phyloP scores from a whole-genome alignment of 257 asterid species.

The Cynanchum wilfordii region DNA sequence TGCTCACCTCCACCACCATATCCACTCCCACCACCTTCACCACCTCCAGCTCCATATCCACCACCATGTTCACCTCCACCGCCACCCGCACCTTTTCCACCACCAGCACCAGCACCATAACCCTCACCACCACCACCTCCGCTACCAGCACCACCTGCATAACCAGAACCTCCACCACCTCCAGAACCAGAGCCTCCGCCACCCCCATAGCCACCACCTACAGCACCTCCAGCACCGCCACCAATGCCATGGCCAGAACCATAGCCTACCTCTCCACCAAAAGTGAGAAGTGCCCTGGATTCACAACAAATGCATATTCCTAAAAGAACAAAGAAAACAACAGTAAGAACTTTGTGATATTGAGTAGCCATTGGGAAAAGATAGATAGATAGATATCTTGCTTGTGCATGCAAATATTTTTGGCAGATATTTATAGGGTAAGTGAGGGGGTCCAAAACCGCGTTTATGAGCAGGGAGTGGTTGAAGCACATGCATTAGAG shows the following conservation, averaged over 20 bases:
- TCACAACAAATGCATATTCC: neutral
- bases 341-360: neutral
- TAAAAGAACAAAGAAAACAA: slow-evolving; percentile 4
- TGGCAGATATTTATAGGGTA: slow-evolving; percentile 5
- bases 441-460: slow-evolving; percentile 8
- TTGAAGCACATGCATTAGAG: slow-evolving; percentile 7
- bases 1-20: slow-evolving; percentile 20
- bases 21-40: slow-evolving; percentile 38
- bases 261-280: slow-evolving; percentile 18
- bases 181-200: slow-evolving; percentile 17
- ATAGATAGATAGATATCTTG: neutral
- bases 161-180: slow-evolving; percentile 1
- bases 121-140: slow-evolving; percentile 17
- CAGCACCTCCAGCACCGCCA: slow-evolving; percentile 5
- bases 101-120: slow-evolving; percentile 20
- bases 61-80: slow-evolving; percentile 32
- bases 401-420: neutral
- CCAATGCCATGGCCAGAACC: slow-evolving; percentile 14
- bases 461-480: slow-evolving; percentile 3
- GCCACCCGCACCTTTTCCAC: slow-evolving; percentile 20
- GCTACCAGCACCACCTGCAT: slow-evolving; percentile 4
- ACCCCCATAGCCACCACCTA: slow-evolving; percentile 22
- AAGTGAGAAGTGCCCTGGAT: slow-evolving; percentile 8
- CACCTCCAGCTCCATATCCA: slow-evolving; percentile 29
- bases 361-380: neutral